phyloP scores from a whole-genome alignment of 371 early-diverging fungal species.

The Mucor saturninus region DNA sequence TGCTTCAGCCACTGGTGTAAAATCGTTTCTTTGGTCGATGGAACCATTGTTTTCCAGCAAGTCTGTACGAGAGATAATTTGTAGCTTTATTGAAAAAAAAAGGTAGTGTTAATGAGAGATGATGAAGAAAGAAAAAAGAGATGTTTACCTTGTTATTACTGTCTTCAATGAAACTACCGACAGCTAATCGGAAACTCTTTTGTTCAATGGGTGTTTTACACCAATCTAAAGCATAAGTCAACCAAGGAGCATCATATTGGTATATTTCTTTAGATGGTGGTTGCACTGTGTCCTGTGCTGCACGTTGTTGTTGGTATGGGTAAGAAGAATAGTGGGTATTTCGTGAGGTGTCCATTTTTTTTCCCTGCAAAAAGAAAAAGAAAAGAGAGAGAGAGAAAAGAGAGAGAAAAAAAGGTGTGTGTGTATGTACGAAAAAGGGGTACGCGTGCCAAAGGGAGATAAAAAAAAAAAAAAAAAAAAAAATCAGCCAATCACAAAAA shows the following conservation, averaged over 20 bases:
- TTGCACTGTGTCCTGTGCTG: conserved; percentile 16
- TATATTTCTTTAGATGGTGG: conserved; percentile 72
- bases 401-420: neutral
- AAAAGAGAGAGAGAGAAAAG: conserved; percentile 1
- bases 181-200: conserved; percentile 76
- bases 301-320: conserved; percentile 21
- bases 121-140: neutral
- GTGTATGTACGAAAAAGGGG: neutral
- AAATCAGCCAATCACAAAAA: no score
- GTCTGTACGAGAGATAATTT: conserved; percentile 67
- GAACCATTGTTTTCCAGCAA: conserved; percentile 29
- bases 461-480: no score
- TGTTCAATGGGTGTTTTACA: conserved; percentile 67
- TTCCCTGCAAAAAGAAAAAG: neutral
- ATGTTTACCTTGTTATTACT: conserved; percentile 74
- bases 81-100: conserved; percentile 38
- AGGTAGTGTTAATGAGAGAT: neutral
- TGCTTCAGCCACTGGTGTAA: conserved; percentile 76
- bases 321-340: conserved; percentile 29
- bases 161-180: conserved; percentile 86
- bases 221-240: conserved; percentile 90
- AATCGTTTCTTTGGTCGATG: conserved; percentile 57
- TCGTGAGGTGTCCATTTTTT: conserved; percentile 32
- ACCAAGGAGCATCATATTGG: conserved; percentile 85
- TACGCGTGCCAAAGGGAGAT: neutral